Evolutionary conservation across 345 rosid genomes (phyloP).

Genomic region (Raphanus sativus): DNA sequence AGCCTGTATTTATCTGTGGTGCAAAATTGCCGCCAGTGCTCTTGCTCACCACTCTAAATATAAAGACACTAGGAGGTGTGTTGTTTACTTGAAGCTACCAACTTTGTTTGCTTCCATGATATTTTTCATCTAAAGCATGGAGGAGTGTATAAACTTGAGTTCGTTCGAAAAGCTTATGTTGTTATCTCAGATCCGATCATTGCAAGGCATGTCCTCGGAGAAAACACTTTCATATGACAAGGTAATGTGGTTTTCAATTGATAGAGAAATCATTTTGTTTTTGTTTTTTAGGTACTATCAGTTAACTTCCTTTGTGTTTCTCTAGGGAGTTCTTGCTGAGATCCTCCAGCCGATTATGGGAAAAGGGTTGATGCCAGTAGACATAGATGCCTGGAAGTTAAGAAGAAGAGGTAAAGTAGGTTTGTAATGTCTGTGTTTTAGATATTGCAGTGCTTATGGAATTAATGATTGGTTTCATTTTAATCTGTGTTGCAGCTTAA

Average conservation of each 20-base stretch:
- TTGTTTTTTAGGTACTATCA: background rate
- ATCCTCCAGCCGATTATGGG: constrained; percentile 96
- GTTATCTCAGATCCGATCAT: constrained; percentile 88
- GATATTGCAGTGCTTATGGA: background rate
- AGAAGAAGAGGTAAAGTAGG: constrained; percentile 78
- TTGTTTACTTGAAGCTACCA: no score
- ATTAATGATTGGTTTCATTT: background rate
- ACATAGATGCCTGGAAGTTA: constrained; percentile 84
- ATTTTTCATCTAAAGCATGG: constrained; percentile 59
- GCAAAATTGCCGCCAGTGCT: background rate
- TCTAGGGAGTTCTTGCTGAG: constrained; percentile 90
- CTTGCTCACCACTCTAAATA: no score
- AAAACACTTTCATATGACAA: constrained; percentile 42
- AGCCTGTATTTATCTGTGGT: background rate
- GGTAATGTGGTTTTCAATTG: constrained; percentile 57
- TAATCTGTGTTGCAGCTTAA: constrained; percentile 54
- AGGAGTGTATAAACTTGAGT: constrained; percentile 86
- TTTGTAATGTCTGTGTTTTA: background rate
- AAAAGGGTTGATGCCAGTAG: constrained; percentile 95
- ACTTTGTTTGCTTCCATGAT: background rate
- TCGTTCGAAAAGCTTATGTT: constrained; percentile 90
- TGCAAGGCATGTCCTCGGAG: constrained; percentile 46
- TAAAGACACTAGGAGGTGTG: no score
- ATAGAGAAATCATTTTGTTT: constrained; percentile 14
- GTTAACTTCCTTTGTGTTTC: constrained; percentile 16